Base-by-base conservation (phyloP, 495 filamentous ascomycete genomes). In the Aspergillus sclerotioniger region DNA sequence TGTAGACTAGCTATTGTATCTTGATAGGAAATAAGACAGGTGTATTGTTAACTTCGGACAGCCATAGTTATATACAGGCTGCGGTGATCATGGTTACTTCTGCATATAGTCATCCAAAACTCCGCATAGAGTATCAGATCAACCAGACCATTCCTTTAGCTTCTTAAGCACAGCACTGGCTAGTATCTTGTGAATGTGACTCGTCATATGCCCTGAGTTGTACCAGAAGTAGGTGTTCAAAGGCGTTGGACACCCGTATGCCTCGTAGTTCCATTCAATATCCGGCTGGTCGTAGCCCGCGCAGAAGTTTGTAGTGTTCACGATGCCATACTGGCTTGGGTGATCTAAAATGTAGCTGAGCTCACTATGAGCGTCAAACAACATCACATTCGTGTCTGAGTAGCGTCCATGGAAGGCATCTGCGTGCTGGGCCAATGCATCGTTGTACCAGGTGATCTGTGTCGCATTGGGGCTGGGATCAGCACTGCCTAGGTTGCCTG, bases 201-300 rank as follows among this genome's bases (percentile, higher is more conserved):
- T 75, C 6, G 77, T 81, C 62, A 82, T 68, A 71, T 82, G 79
- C 8, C 78, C 78, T 8, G 69, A 71, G 62, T 81, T 76, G 55
- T 70, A 80, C 78, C 80, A 81, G 56, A 82, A 82, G 63, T 84
- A 84, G 57, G 71, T 62, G 21, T 73, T 60, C 62, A 80, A 53
- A 44, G 76, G 69, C 46, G 68, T 61, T 6, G 67, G 71, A 67
- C 80, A 83, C 29, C 79, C 80, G 67, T 82, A 81, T 45, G 62
- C 60, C 35, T 55, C 56, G 50, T 76, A 76, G 47, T 79, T 69
- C 21, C 62, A 67, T n/a, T 57, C 62, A 49, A 84, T 73, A 67
- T 80, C 75, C 5, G 75, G 76, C 57, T 80, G 73, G 51, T 78
- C 67, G 62, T 81, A 82, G 8, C 67, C 75, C 5, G 69, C 54